Conservation (phyloP, 2,329 filamentous ascomycete species). For the Fusarium haematococcum region DNA sequence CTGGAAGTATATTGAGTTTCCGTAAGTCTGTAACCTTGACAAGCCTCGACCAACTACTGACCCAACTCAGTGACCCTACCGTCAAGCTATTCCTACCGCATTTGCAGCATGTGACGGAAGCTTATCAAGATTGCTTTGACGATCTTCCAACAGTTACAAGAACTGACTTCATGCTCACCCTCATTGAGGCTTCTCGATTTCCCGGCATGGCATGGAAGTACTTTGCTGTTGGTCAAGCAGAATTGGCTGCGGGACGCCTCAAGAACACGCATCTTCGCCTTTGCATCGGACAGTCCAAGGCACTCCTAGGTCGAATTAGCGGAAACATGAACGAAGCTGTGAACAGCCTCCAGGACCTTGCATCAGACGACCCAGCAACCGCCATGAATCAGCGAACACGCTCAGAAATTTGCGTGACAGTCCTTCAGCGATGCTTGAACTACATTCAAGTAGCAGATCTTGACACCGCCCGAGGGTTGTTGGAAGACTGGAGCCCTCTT, state of each 20-base stretch:
- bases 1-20: slow-evolving; percentile 41
- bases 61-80: slow-evolving; percentile 20
- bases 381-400: slow-evolving; percentile 21
- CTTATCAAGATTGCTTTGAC: slow-evolving; percentile 30
- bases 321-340: slow-evolving; percentile 37
- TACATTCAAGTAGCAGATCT: slow-evolving; percentile 35
- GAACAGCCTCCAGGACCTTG: slow-evolving; percentile 25
- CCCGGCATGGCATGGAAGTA: slow-evolving; percentile 41
- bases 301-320: slow-evolving; percentile 33
- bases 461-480: slow-evolving; percentile 20
- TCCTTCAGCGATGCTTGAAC: slow-evolving; percentile 34
- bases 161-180: slow-evolving; percentile 37
- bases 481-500: slow-evolving; percentile 31
- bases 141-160: slow-evolving; percentile 22
- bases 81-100: slow-evolving; percentile 34
- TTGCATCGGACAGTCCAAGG: slow-evolving; percentile 33
- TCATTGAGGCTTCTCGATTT: slow-evolving; percentile 39
- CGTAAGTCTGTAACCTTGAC: slow-evolving; percentile 24
- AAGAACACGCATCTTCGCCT: slow-evolving; percentile 35
- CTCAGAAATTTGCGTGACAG: slow-evolving; percentile 28
- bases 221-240: slow-evolving; percentile 33
- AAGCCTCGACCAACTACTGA: slow-evolving; percentile 17
- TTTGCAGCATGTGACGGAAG: slow-evolving; percentile 25
- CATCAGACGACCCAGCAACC: slow-evolving; percentile 1
- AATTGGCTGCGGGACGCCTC: slow-evolving; percentile 26